A percentile compares a stretch with the other conserved stretches of the same genome.
phyloP scores from a whole-genome alignment of 139 green algal species.

The Closterium sp. region DNA sequence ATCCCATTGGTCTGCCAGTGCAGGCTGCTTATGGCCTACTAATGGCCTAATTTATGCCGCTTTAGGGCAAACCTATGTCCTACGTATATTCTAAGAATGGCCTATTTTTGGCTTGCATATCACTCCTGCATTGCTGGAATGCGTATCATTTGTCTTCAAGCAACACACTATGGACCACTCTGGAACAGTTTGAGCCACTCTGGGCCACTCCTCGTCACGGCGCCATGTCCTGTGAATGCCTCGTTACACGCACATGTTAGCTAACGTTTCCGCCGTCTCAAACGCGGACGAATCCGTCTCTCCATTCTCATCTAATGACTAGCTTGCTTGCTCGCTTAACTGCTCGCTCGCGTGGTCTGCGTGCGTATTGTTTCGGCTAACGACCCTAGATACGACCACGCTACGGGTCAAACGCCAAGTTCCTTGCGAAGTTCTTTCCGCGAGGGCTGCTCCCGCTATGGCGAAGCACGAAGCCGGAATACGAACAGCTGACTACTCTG shows the following conservation, averaged over 20 bases:
- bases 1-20: background rate
- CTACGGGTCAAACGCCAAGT: background rate
- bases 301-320: background rate
- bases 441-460: background rate
- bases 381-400: background rate
- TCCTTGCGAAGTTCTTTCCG: background rate
- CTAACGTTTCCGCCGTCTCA: background rate
- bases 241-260: background rate
- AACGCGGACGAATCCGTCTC: background rate
- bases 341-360: no score
- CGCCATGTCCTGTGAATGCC: background rate
- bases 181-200: no score
- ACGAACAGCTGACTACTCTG: background rate
- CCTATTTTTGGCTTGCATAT: no score
- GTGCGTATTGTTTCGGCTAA: background rate
- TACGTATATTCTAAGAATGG: no score
- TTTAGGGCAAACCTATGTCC: no score
- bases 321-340: background rate
- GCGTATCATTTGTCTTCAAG: no score
- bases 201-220: background rate
- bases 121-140: no score
- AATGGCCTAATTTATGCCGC: no score
- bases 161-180: no score
- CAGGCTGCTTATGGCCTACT: background rate
- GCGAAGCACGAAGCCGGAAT: background rate